A percentile compares a stretch with the other conserved stretches of the same genome.
Evolutionary conservation across 345 rosid genomes (phyloP).

Genomic region (Rhodomyrtus tomentosa): DNA sequence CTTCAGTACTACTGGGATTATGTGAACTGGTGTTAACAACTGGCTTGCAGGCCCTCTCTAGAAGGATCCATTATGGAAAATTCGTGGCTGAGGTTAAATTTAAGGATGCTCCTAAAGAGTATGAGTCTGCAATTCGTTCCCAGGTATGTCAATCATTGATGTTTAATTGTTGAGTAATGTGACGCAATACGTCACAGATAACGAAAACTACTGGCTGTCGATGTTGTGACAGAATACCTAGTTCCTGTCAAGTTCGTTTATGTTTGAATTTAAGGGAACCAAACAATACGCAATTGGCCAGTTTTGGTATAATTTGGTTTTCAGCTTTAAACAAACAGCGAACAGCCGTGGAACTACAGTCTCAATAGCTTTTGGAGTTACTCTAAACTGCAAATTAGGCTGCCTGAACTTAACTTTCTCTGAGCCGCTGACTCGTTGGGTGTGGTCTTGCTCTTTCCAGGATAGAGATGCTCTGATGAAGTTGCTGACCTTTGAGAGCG

Average conservation of each 20-base stretch:
- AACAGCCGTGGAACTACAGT: background rate
- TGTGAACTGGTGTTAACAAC: background rate
- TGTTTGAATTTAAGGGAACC: background rate
- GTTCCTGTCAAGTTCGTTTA: background rate
- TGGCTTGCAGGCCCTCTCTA: constrained; percentile 57
- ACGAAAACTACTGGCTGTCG: background rate
- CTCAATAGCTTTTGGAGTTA: background rate
- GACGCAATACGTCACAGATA: background rate
- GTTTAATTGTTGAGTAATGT: background rate
- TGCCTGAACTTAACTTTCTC: background rate
- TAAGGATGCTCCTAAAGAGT: constrained; percentile 51
- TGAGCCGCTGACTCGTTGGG: background rate
- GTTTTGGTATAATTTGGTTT: background rate
- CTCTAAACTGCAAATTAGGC: background rate
- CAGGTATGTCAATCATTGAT: constrained; percentile 24
- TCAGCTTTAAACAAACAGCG: background rate
- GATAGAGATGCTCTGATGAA: constrained; percentile 57
- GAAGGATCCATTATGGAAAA: constrained; percentile 84
- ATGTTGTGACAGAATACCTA: background rate
- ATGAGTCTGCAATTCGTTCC: constrained; percentile 59
- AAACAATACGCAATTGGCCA: background rate
- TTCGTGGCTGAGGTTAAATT: constrained; percentile 85
- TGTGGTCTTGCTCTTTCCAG: constrained; percentile 19
- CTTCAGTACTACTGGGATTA: background rate
- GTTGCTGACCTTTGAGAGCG: constrained; percentile 49